Evolutionary conservation across 2,329 filamentous ascomycete species (phyloP), one percentile per base, ranked within the genome.

Genomic region (Hyphodiscus sp.): DNA sequence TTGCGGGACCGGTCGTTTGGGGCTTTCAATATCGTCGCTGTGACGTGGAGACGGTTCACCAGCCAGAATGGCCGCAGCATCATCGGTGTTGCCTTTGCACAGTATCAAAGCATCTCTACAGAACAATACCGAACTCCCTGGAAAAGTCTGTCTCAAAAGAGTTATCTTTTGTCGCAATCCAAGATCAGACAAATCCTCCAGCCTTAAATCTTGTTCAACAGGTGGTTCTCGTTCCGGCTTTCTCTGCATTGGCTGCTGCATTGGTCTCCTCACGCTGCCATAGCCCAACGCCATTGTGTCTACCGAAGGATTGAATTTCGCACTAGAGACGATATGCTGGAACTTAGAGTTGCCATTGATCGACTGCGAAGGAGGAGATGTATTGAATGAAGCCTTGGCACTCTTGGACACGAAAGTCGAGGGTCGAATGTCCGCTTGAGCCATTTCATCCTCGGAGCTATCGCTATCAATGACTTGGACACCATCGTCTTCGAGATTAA

Each of bases 391-490:
- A 19, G 71, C 73, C 26, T 70, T 67, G 20, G 68, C 67, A 50
- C 70, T 62, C 72, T 76, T 60, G 1, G 63, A 49, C 41, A 71
- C 71, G 58, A 85, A 82, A 45, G 73, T 78, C 1, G 81, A 78
- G 2, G 81, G 79, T 55, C 78, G 80, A 59, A 88, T 84, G 58
- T 85, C 79, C 1, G 78, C 78, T 41, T 74, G 67, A 18, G 68
- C 65, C 49, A 79, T 74, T 26, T 81, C 76, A 53, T 85, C 81
- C 29, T 86, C 85, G 0, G 83, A 86, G 15, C 77, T 81, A 19
- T 82, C 85, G 41, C 83, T 83, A 43, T 78, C 77, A 47, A 83
- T 79, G 1, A 76, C 74, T 2, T 80, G 79, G 3, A 74, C 76
- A 44, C 79, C 78, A 50, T 79, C 75, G 49, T 82, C 79, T 6